Conservation (phyloP, 164 flowering plant genomes). For the Malania oleifera region DNA sequence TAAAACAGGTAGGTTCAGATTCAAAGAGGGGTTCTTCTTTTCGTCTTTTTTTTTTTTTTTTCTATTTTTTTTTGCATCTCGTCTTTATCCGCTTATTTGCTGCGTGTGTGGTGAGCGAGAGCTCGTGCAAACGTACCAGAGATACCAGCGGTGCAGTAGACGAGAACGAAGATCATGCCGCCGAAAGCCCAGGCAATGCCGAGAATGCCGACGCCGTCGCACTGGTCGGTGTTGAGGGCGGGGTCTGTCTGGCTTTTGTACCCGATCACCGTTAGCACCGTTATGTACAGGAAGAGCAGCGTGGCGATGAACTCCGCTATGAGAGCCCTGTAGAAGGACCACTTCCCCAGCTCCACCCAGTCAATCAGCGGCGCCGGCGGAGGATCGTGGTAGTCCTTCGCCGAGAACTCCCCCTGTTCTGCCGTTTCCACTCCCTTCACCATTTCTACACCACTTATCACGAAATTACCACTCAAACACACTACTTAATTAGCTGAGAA, state of each 20-base stretch:
- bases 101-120: no score
- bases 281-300: constrained; percentile 23
- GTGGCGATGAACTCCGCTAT: constrained; percentile 32
- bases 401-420: constrained; percentile 17
- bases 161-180: constrained; percentile 28
- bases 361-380: constrained; percentile 29
- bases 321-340: constrained; percentile 32
- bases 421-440: constrained; percentile 9
- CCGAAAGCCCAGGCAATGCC: constrained; percentile 33
- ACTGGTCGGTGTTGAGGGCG: constrained; percentile 4
- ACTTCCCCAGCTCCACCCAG: constrained; percentile 19
- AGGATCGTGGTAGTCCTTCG: constrained; percentile 30
- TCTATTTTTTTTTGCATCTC: no score
- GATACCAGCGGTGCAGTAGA: constrained; percentile 36
- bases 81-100: no score
- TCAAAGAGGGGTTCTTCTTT: no score
- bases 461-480: no score
- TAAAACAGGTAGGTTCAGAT: no score
- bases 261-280: constrained; percentile 25
- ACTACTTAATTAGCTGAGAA: no score
- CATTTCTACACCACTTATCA: no score
- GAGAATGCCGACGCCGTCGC: constrained; percentile 30
- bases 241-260: constrained; percentile 20
- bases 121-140: constrained; percentile 19
- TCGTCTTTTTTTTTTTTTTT: no score